Base-by-base conservation (phyloP, 148 eudicot genomes). In the Rhododendron molle region DNA sequence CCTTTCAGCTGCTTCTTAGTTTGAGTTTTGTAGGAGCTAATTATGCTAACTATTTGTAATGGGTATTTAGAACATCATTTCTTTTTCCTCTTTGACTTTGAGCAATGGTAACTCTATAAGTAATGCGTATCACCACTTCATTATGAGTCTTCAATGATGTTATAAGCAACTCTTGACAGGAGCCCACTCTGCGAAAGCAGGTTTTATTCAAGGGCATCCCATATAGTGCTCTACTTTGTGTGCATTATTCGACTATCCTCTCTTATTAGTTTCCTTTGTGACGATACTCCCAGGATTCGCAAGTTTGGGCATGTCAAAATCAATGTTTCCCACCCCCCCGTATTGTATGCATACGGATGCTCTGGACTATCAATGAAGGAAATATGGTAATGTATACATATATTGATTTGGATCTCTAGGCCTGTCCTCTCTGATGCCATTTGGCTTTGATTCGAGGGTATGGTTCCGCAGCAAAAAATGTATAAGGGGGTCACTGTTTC, bases 1-100 rank as follows among this genome's bases (percentile, higher is more conserved):
- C 32, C 91, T 92, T 28, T 78, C 93, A 54, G 93, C 91, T 78
- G 86, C 89, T 23, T 86, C n/a, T 34, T 81, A 81, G 76, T 30
- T 28, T 69, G 44, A 13, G 23, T 36, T 73, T 36, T 32, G 44
- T 12, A 79, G 81, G 60, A 16, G 21, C 58, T 47, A 26, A 13
- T 47, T 50, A 23, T 3, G 81, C 34, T 32, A 32, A 32, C n/a
- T 80, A 28, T 16, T 30, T 50, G 32, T 13, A 32, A 5, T 30
- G 16, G 28, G 16, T 32, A 32, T 32, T 28, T 30, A 26, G 60
- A 1, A 49, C 8, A 34, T 30, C 28, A 34, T 52, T 56, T 50
- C 82, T 50, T 80, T 28, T 52, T 12, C 21, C 50, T 46, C 28
- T 43, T 78, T 32, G 34, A 32, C 34, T 32, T 32, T 46, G 34